Percentiles rank a stretch among this genome's conserved stretches.
phyloP scores from a whole-genome alignment of 2,329 filamentous ascomycete genomes.

The Calonectria hawksworthii region DNA sequence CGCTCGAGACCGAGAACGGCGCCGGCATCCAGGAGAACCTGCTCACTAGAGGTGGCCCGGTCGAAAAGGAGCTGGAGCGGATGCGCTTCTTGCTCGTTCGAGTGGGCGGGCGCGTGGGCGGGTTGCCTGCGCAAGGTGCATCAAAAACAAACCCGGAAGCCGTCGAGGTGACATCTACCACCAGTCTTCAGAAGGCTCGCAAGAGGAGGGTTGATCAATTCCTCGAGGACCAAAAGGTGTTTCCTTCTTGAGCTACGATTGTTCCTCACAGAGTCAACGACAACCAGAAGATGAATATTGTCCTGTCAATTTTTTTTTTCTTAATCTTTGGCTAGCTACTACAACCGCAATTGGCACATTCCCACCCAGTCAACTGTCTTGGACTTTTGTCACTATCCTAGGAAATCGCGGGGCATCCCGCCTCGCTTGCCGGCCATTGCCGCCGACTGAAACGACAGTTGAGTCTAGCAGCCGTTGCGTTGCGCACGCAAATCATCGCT shows the following conservation, averaged over 20 bases:
- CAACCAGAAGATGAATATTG: not conserved
- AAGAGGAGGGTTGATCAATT: constrained; percentile 46
- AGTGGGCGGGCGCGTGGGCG: constrained; percentile 67
- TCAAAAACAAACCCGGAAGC: constrained; percentile 10
- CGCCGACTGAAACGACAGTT: not conserved
- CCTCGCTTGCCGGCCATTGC: not conserved
- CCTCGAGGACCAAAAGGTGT: constrained; percentile 42
- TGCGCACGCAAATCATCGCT: constrained; percentile 4
- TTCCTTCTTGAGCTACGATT: constrained; percentile 34
- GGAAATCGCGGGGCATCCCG: not conserved
- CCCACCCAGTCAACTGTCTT: not conserved
- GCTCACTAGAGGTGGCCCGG: constrained; percentile 72
- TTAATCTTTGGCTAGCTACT: not conserved
- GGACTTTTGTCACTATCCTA: not conserved
- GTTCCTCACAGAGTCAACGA: not conserved
- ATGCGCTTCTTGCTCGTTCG: constrained; percentile 75
- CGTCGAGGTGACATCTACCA: constrained; percentile 23
- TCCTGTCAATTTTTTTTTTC: not conserved
- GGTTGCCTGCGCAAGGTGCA: constrained; percentile 31
- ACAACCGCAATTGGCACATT: not conserved
- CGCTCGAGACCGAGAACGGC: constrained; percentile 50
- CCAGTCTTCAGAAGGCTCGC: constrained; percentile 31
- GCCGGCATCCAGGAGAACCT: constrained; percentile 74
- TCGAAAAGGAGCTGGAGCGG: constrained; percentile 76
- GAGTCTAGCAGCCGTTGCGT: not conserved